A percentile compares a stretch with the other conserved stretches of the same genome.
phyloP scores from a whole-genome alignment of 1,284 basidiomycete genomes.

The Cystobasidium pallidum region DNA sequence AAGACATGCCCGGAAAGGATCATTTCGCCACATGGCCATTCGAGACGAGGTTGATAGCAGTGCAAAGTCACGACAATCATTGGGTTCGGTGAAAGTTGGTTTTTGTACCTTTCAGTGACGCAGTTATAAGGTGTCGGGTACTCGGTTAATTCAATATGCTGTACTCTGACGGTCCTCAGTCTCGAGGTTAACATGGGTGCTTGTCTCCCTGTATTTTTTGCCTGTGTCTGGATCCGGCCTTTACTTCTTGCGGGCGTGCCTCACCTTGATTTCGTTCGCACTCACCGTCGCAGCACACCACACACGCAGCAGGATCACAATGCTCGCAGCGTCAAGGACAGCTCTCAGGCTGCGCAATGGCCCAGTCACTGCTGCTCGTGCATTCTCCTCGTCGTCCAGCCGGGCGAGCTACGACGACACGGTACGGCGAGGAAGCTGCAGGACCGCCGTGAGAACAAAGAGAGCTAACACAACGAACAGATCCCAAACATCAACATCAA shows the following conservation, averaged over 20 bases:
- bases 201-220: too few relatives aligned
- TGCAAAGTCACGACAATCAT: slow-evolving; percentile 24
- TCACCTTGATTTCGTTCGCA: too few relatives aligned
- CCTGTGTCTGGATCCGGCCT: too few relatives aligned
- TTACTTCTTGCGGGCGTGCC: too few relatives aligned
- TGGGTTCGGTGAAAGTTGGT: slow-evolving; percentile 15
- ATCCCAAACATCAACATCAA: slow-evolving; percentile 30
- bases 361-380: neutral
- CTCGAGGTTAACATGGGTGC: too few relatives aligned
- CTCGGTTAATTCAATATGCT: neutral
- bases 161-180: too few relatives aligned
- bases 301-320: neutral
- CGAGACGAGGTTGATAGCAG: slow-evolving; percentile 23
- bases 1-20: neutral
- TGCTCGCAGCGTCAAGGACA: slow-evolving; percentile 18
- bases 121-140: neutral
- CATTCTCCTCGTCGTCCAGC: neutral
- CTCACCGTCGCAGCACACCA: too few relatives aligned
- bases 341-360: slow-evolving; percentile 3
- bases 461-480: too few relatives aligned
- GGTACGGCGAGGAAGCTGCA: too few relatives aligned
- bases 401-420: neutral
- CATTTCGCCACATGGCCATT: slow-evolving; percentile 17
- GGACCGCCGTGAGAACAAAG: too few relatives aligned
- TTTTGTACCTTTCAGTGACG: neutral